Base-by-base conservation (phyloP, 2,329 filamentous ascomycete species). In the Malbranchea zuffiana region DNA sequence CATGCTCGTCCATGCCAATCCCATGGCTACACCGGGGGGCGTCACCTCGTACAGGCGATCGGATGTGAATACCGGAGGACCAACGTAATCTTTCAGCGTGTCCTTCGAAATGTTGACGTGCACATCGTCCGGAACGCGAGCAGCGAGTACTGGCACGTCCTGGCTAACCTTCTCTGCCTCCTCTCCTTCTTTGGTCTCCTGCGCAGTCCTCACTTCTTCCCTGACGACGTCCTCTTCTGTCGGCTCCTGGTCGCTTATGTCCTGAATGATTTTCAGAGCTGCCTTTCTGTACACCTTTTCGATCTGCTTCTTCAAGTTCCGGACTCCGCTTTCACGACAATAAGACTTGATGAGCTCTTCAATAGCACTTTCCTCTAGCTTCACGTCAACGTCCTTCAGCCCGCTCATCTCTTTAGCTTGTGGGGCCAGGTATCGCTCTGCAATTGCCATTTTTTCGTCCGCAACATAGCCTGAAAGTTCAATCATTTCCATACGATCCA, bases 271-370 rank as follows among this genome's bases (percentile, higher is more conserved):
- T 65, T 95, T 96, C 44, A 98, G 70, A 0, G 90, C 92, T 10
- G 88, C 86, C 63, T 98, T 98, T 41, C 90, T 79, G 63, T 95
- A 98, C 3, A 98, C 85, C 67, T 98, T 98, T 60, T 98, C 90
- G 44, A 98, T 98, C 60, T 96, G 88, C 68, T 98, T 96, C 74
- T 98, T 98, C 43, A 98, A 67, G 55, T 98, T 98, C 47, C 90
- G 80, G 6, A 98, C 92, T 50, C 90, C 90, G 28, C 86, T 94
- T 63, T 98, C 90, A 28, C 90, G 82, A 64, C 87, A 95, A 66
- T 98, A 98, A 16, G 85, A 93, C 65, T 96, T 96, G 67, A 98
- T 98, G 29, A 98, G 72, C 61, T 98, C 90, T 53, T 90, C 81
- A 29, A 98, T 92, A 8, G 88, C 92, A 40, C 82, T 80, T 48